phyloP scores from a whole-genome alignment of 306 rosid genomes.

The Glycine soja region DNA sequence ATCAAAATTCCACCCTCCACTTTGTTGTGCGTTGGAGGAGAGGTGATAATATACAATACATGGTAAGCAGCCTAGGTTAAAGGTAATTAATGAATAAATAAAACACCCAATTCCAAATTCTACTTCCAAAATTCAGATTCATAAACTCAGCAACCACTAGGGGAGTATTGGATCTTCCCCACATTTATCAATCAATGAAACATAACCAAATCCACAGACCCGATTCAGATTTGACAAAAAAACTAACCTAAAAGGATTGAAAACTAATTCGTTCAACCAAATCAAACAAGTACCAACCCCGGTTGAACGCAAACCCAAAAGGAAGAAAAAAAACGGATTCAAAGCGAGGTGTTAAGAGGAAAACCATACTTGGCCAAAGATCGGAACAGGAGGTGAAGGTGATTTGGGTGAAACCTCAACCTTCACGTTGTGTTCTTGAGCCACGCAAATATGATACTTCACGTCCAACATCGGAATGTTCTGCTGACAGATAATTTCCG shows the following conservation, averaged over 20 bases:
- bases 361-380: constrained; percentile 59
- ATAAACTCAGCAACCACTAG: constrained; percentile 18
- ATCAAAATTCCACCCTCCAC: neutral
- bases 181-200: constrained; percentile 12
- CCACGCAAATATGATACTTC: constrained; percentile 68
- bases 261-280: constrained; percentile 5
- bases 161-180: constrained; percentile 28
- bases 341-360: constrained; percentile 43
- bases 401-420: constrained; percentile 63
- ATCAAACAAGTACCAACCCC: neutral
- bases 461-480: constrained; percentile 67
- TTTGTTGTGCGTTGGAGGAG: neutral
- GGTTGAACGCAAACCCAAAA: constrained; percentile 33
- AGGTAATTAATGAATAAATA: constrained; percentile 3
- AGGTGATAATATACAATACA: neutral
- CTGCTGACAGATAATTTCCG: constrained; percentile 71
- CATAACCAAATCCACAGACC: neutral
- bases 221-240: constrained; percentile 9
- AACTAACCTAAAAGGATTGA: constrained; percentile 18
- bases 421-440: constrained; percentile 62
- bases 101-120: constrained; percentile 32
- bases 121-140: constrained; percentile 34
- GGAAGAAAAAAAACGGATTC: constrained; percentile 33
- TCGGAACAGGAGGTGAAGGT: constrained; percentile 59
- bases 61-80: neutral